Evolutionary conservation across 225 moss, liverwort and hornwort species (phyloP), one percentile per base, ranked within the genome.

Genomic region (Polytrichum commune): DNA sequence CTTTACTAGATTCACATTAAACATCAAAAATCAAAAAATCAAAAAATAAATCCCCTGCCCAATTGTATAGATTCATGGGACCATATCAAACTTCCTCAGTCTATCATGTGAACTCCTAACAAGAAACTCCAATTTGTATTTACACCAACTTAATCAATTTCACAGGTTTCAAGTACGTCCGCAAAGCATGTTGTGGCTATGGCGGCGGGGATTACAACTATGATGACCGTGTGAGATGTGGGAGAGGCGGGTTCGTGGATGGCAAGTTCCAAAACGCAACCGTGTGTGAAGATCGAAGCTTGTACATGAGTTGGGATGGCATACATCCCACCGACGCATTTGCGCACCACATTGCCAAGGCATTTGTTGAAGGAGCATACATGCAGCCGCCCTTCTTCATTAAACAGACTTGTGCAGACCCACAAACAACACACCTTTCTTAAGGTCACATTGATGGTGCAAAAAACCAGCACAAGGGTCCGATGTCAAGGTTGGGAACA

Each of bases 251-350:
- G 1, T 16, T 73, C 4, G 4, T 74, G 1, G 19, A 80, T 60
- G 75, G 80, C 4, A 6, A 54, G 72, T 19, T 61, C 18, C 25
- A 1, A 1, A 74, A 7, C 6, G 66, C 77, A 2, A 80, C 53
- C 0, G 18, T 77, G 19, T 86, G 79, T 7, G 27, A 75, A 6
- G 82, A 84, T 70, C 71, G 70, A 27, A 66, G 74, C 0, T 68
- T 72, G 1, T 84, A 86, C 22, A 65, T 89, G 76, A 2, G 77
- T 4, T 86, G 83, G 89, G 89, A 89, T 54, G 0, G 0, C 18
- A 0, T 73, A 0, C 84, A 84, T 55, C 79, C 81, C 1, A 86
- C 81, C 0, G 71, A 86, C 0, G 33, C 74, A 7, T 86, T 89
- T 56, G 6, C 79, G 33, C 72, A 73, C 46, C 71, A 82, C 1